phyloP scores from a whole-genome alignment of 371 early-diverging fungal genomes.

The Apophysomyces trapeziformis region DNA sequence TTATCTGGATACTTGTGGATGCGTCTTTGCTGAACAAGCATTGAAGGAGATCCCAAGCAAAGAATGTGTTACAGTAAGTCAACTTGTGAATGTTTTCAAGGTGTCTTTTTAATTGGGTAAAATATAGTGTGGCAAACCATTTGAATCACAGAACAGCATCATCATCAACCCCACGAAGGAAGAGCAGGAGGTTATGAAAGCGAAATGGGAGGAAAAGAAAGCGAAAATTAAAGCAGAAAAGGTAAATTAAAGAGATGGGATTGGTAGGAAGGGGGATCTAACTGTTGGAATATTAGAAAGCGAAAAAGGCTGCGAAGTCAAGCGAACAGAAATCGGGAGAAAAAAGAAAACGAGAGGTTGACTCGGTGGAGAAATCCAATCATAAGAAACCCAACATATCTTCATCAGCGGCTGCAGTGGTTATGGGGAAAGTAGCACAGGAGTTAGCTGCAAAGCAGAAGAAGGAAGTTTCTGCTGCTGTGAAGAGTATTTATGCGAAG shows the following conservation, averaged over 20 bases:
- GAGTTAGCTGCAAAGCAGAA: constrained; percentile 55
- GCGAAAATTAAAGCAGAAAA: constrained; percentile 63
- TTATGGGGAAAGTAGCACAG: constrained; percentile 57
- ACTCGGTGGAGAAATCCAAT: constrained; percentile 17
- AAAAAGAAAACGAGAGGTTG: constrained; percentile 29
- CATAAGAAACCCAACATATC: constrained; percentile 28
- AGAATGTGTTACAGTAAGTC: constrained; percentile 60
- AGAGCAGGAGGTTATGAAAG: constrained; percentile 60
- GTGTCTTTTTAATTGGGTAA: no score
- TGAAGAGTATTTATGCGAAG: constrained; percentile 62
- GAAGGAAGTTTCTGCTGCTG: constrained; percentile 48
- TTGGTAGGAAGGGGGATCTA: constrained; percentile 35
- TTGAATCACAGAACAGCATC: constrained; percentile 63
- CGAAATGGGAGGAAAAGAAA: constrained; percentile 60
- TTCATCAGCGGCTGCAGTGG: constrained; percentile 53
- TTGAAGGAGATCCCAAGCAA: constrained; percentile 74
- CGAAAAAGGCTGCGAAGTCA: constrained; percentile 44
- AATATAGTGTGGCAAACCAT: constrained; percentile 29
- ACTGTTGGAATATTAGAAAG: constrained; percentile 34
- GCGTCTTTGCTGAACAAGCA: constrained; percentile 86
- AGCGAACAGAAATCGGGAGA: constrained; percentile 30
- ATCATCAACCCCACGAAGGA: constrained; percentile 78
- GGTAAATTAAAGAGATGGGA: constrained; percentile 19
- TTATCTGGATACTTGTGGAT: constrained; percentile 83
- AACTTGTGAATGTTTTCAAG: no score